A percentile compares a stretch with the other conserved stretches of the same genome.
Conservation (phyloP, 1,284 basidiomycete species). For the Boletus smithii region DNA sequence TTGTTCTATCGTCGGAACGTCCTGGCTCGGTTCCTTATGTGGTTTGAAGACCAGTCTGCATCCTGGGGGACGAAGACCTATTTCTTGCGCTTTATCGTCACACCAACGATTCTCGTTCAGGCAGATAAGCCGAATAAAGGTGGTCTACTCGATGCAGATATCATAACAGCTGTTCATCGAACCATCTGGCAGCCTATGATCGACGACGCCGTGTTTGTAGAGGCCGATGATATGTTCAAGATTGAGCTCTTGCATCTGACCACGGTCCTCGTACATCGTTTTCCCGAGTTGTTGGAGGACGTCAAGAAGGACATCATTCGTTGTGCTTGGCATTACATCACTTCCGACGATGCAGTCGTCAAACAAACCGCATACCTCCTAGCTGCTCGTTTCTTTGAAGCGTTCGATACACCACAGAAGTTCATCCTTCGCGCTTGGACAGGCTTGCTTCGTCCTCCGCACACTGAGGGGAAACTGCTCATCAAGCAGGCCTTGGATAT, state of each 20-base stretch:
- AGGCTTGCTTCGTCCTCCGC: conserved; percentile 82
- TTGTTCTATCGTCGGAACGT: conserved; percentile 77
- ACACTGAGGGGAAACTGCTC: conserved; percentile 77
- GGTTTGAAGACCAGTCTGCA: conserved; percentile 71
- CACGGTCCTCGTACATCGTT: conserved; percentile 85
- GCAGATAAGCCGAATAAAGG: conserved; percentile 55
- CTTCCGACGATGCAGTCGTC: conserved; percentile 84
- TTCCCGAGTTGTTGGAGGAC: conserved; percentile 73
- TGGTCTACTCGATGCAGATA: conserved; percentile 67
- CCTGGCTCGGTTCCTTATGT: conserved; percentile 80
- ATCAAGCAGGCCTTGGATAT: conserved; percentile 89
- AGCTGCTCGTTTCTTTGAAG: conserved; percentile 91
- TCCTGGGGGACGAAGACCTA: conserved; percentile 82
- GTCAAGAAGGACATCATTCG: conserved; percentile 94
- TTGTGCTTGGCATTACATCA: conserved; percentile 90
- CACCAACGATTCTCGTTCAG: conserved; percentile 83
- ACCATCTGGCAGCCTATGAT: conserved; percentile 81
- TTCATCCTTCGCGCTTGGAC: conserved; percentile 95
- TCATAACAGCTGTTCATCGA: conserved; percentile 67
- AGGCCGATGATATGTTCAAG: conserved; percentile 77
- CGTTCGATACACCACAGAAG: conserved; percentile 88
- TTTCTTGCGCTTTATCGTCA: conserved; percentile 85
- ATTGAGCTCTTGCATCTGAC: conserved; percentile 93
- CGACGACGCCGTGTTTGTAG: conserved; percentile 53
- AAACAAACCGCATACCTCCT: conserved; percentile 94